phyloP scores from a whole-genome alignment of 1,284 basidiomycete genomes.

The Cerioporus squamosus region DNA sequence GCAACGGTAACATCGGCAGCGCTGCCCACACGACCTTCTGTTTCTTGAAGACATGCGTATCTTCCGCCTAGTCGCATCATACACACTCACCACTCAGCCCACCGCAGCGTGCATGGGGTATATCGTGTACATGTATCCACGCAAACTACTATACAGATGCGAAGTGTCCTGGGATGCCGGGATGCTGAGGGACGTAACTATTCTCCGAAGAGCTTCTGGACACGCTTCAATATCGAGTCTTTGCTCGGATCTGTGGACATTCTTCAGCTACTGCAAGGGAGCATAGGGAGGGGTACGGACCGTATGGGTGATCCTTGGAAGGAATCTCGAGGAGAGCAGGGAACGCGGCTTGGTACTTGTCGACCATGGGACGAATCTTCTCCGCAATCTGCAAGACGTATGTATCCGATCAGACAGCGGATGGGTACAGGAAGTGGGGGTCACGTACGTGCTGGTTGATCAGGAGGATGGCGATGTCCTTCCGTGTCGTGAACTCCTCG shows the following conservation, averaged over 20 bases:
- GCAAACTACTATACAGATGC: constrained; percentile 24
- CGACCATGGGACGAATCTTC: constrained; percentile 94
- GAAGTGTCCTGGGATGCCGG: constrained; percentile 3
- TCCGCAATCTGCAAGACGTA: constrained; percentile 77
- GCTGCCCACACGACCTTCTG: neutral
- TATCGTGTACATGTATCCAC: constrained; percentile 27
- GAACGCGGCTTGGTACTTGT: constrained; percentile 95
- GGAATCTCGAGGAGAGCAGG: constrained; percentile 98
- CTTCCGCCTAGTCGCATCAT: constrained; percentile 8
- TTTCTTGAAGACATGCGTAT: neutral
- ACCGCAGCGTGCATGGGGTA: constrained; percentile 7
- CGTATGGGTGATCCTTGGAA: constrained; percentile 92
- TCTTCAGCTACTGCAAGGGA: neutral
- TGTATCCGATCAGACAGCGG: neutral
- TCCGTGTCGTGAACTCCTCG: constrained; percentile 90
- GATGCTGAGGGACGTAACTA: constrained; percentile 34
- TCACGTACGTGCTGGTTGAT: constrained; percentile 93
- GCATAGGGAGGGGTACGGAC: constrained; percentile 40
- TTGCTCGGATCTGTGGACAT: constrained; percentile 84
- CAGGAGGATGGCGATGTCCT: constrained; percentile 92
- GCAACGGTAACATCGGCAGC: constrained; percentile 37
- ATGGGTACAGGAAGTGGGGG: neutral
- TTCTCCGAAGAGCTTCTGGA: constrained; percentile 96
- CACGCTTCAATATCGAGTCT: constrained; percentile 96
- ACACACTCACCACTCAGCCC: constrained; percentile 17